Conservation (phyloP, 2,329 filamentous ascomycete species). For the Parascedosporium putredinis region DNA sequence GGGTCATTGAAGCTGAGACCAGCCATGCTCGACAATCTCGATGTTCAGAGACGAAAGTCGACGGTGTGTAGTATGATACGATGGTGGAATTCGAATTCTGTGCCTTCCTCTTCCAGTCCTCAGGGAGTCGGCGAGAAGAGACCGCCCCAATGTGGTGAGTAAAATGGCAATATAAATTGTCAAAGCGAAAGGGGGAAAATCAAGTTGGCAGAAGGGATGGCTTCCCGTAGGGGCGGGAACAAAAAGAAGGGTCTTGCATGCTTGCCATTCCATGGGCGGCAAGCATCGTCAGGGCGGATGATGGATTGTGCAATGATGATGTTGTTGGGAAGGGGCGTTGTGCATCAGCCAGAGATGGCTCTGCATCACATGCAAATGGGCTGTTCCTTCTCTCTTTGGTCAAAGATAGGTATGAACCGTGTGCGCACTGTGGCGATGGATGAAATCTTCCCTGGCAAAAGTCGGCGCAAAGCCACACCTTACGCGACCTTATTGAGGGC, state of each 20-base stretch:
- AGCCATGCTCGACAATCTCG: too few relatives aligned
- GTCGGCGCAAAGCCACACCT: background rate
- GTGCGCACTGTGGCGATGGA: background rate
- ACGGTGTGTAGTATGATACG: too few relatives aligned
- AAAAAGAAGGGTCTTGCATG: background rate
- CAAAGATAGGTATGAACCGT: background rate
- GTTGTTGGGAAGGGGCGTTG: background rate
- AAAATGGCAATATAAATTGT: too few relatives aligned
- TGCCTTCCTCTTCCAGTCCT: too few relatives aligned
- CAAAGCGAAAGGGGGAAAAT: too few relatives aligned
- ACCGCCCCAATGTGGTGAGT: too few relatives aligned
- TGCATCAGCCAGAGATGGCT: background rate
- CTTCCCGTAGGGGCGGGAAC: background rate
- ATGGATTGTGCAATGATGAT: background rate
- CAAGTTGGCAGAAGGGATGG: too few relatives aligned
- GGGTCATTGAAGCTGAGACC: too few relatives aligned
- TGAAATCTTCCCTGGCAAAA: background rate
- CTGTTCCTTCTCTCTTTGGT: background rate
- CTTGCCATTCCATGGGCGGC: background rate
- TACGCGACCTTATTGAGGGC: background rate
- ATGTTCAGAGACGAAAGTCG: too few relatives aligned
- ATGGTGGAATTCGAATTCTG: too few relatives aligned
- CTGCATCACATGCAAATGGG: constrained; percentile 1
- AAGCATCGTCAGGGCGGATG: background rate
- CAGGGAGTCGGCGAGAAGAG: too few relatives aligned